Evolutionary conservation across 1,139 yeast genomes (phyloP).

Genomic region (Blastobotrys buckinghamii): DNA sequence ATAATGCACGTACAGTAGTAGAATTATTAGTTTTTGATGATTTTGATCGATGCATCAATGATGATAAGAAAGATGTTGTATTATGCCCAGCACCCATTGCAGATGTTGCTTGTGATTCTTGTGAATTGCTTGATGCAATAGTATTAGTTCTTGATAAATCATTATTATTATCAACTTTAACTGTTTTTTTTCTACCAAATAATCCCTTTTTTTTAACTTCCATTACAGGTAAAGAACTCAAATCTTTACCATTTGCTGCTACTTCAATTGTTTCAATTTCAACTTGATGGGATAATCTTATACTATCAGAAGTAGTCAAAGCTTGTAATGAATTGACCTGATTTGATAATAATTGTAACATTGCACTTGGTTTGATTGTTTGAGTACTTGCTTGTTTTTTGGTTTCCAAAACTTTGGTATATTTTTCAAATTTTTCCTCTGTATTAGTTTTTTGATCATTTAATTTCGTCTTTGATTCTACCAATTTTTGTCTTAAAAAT

Average conservation of each 20-base stretch:
- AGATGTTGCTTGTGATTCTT: slow-evolving; percentile 3
- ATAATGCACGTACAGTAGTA: slow-evolving; percentile 51
- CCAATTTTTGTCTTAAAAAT: slow-evolving; percentile 55
- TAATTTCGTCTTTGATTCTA: slow-evolving; percentile 30
- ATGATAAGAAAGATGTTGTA: slow-evolving; percentile 16
- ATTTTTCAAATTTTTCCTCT: slow-evolving; percentile 27
- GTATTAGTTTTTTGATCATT: slow-evolving; percentile 28
- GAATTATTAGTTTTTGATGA: not conserved
- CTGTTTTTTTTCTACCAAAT: slow-evolving; percentile 19
- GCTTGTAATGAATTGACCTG: slow-evolving; percentile 53
- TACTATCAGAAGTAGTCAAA: slow-evolving; percentile 69
- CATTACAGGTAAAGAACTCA: slow-evolving; percentile 32
- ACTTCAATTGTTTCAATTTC: slow-evolving; percentile 86
- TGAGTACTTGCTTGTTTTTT: slow-evolving; percentile 20
- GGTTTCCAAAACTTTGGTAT: slow-evolving; percentile 24
- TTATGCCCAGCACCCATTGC: slow-evolving; percentile 12
- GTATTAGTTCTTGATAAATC: slow-evolving; percentile 4
- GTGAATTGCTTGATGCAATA: slow-evolving; percentile 7
- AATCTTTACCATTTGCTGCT: slow-evolving; percentile 63
- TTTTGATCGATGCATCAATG: slow-evolving; percentile 14
- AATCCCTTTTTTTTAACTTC: slow-evolving; percentile 27
- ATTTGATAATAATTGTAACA: slow-evolving; percentile 46
- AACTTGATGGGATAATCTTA: slow-evolving; percentile 70
- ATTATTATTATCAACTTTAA: slow-evolving; percentile 9
- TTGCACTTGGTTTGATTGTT: slow-evolving; percentile 22